Base-by-base conservation (phyloP, 192 early-diverging fungal species). In the Podila epicladia region DNA sequence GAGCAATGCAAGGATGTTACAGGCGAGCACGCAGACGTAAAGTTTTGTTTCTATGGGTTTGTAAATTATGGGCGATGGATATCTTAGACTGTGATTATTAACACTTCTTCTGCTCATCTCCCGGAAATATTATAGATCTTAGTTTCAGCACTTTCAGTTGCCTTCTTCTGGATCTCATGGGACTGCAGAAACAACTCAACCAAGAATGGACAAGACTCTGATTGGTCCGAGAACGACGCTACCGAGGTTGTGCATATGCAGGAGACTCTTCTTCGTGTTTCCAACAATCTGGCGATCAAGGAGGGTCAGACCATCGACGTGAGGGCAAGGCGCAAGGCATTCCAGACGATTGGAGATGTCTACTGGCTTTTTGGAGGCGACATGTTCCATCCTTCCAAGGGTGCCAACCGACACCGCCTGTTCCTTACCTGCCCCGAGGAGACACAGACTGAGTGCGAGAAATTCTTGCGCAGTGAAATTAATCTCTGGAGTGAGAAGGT, bases 291-390 rank as follows among this genome's bases (percentile, higher is more conserved):
- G 20, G 62, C 71, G 12, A 57, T 33, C 8, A 69, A 64, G 31
- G 51, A 73, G 0, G 51, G 15, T 13, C 58, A 49, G 9, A 58
- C 57, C 33, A 55, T 70, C 29, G 71, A 73, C 49, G 32, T 65
- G n/a, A 22, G 71, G 49, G 65, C 77, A 31, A 67, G 69, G n/a
- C 70, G 64, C 20, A 72, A 83, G 78, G 77, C 86, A 19, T 86
- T 85, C 55, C 76, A 82, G 37, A 71, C 75, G 12, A 38, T 87
- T 48, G 83, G 85, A 2, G 87, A 87, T 58, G 67, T 86, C 0
- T 86, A 87, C 69, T 85, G 83, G 84, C 55, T 89, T 0, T 87
- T 89, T 73, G 82, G 83, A 9, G 82, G 83, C 17, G 85, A 87
- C 19, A 69, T 86, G 66, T 89, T 89, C 69, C 64, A 82, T 19